Percentiles rank a stretch among this genome's conserved stretches.
Evolutionary conservation across 2,329 filamentous ascomycete genomes (phyloP).

Genomic region (Mycocentrospora acerina): DNA sequence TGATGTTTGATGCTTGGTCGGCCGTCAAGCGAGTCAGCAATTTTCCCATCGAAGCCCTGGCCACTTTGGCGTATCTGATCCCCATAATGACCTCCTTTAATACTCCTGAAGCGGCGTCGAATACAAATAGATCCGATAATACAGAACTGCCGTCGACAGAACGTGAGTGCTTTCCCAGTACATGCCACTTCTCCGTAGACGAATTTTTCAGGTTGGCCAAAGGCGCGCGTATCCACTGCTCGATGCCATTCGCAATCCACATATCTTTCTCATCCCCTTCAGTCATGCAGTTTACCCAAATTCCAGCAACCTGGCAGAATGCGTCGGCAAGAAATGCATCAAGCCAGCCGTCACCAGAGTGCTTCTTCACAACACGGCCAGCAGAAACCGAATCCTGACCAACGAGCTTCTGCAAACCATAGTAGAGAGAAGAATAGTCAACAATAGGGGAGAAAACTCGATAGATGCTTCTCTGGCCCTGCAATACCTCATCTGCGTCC

Average conservation of each 20-base stretch:
- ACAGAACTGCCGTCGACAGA: slow-evolving; percentile 18
- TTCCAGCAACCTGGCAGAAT: slow-evolving; percentile 39
- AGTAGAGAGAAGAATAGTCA: slow-evolving; percentile 37
- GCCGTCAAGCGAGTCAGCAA: slow-evolving; percentile 7
- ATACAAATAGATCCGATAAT: slow-evolving; percentile 39
- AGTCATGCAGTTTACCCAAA: slow-evolving; percentile 33
- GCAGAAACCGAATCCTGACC: slow-evolving; percentile 8
- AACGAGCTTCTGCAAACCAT: slow-evolving; percentile 26
- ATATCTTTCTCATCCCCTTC: slow-evolving; percentile 22
- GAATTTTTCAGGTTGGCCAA: background rate
- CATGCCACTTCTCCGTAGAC: slow-evolving; percentile 25
- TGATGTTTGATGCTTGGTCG: background rate
- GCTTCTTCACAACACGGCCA: slow-evolving; percentile 15
- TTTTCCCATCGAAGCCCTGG: slow-evolving; percentile 19
- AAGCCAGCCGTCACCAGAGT: slow-evolving; percentile 24
- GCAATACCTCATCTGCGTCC: slow-evolving; percentile 36
- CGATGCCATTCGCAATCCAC: slow-evolving; percentile 35
- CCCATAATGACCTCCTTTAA: slow-evolving; percentile 37
- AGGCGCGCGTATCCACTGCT: slow-evolving; percentile 32
- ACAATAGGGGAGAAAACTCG: slow-evolving; percentile 40
- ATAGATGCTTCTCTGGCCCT: slow-evolving; percentile 43
- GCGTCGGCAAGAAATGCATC: slow-evolving; percentile 28
- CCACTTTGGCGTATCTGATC: slow-evolving; percentile 27
- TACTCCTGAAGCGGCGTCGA: slow-evolving; percentile 24
- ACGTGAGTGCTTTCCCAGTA: slow-evolving; percentile 27